Conservation (phyloP, 129 eudicot genomes). For the Smallanthus sonchifolius region DNA sequence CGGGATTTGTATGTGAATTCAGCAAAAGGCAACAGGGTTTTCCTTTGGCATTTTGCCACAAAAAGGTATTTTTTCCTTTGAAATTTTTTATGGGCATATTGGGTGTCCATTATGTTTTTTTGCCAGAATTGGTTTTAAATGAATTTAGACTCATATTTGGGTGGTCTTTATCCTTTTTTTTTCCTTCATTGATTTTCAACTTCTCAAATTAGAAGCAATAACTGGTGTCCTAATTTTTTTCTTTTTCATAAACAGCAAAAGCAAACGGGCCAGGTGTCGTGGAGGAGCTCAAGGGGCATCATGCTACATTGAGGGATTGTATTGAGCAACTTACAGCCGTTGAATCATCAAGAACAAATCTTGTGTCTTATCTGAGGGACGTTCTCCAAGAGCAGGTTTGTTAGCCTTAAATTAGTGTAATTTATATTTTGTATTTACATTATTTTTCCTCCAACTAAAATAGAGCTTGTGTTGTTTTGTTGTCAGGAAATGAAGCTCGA, state of each 20-base stretch:
- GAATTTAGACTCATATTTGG: neutral
- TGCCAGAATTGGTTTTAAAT: neutral
- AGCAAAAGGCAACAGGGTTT: neutral
- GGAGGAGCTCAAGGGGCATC: constrained; percentile 84
- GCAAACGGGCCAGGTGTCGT: constrained; percentile 37
- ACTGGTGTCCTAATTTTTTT: neutral
- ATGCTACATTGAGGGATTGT: constrained; percentile 61
- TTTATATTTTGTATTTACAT: neutral
- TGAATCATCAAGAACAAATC: constrained; percentile 77
- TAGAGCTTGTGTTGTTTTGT: constrained; percentile 19
- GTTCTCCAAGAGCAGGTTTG: constrained; percentile 93
- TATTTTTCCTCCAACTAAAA: neutral
- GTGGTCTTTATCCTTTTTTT: neutral
- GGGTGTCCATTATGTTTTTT: neutral
- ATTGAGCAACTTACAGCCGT: constrained; percentile 62
- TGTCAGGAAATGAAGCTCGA: constrained; percentile 78
- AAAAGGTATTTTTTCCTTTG: neutral
- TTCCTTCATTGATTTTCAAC: neutral
- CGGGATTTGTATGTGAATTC: neutral
- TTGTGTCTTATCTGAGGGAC: constrained; percentile 58
- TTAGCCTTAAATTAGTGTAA: constrained; percentile 8
- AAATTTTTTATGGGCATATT: neutral
- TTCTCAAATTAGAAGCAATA: neutral
- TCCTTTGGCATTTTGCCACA: neutral
- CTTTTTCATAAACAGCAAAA: constrained; percentile 30